Conservation (phyloP, 768 basidiomycete genomes). For the Wakefieldia striispora region DNA sequence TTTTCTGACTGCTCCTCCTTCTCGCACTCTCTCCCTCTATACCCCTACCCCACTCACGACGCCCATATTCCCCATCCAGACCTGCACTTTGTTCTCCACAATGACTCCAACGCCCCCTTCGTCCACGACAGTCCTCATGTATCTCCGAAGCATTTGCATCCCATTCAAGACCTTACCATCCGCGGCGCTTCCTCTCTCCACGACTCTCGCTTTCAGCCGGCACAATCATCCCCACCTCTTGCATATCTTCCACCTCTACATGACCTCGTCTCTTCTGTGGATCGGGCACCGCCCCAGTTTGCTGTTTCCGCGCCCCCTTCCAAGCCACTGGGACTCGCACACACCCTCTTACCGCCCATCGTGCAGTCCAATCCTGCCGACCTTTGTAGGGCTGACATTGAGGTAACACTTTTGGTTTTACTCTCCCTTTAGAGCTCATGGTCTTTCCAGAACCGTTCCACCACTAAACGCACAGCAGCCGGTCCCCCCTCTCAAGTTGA, state of each 20-base stretch:
- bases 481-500: constrained; percentile 33
- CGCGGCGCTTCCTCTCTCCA: constrained; percentile 20
- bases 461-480: constrained; percentile 23
- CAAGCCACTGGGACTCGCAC: constrained; percentile 24
- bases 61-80: constrained; percentile 26
- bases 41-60: constrained; percentile 28
- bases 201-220: constrained; percentile 28
- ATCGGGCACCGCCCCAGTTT: constrained; percentile 17
- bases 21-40: constrained; percentile 18
- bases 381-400: constrained; percentile 21
- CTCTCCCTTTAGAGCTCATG: constrained; percentile 10
- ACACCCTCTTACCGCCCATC: constrained; percentile 33
- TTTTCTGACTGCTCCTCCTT: constrained; percentile 27
- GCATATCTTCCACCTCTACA: constrained; percentile 26
- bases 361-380: constrained; percentile 35
- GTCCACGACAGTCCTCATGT: constrained; percentile 22
- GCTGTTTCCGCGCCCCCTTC: constrained; percentile 19
- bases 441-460: constrained; percentile 24
- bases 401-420: constrained; percentile 13
- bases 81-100: constrained; percentile 26
- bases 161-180: constrained; percentile 20
- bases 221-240: constrained; percentile 24
- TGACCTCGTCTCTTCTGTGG: constrained; percentile 21
- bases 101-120: constrained; percentile 17
- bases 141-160: constrained; percentile 30